These are phyloP conservation scores for Chytriomyces confervae DNA, from an alignment of 192 early-diverging fungal species.

Conservation along the genomic window DNA sequence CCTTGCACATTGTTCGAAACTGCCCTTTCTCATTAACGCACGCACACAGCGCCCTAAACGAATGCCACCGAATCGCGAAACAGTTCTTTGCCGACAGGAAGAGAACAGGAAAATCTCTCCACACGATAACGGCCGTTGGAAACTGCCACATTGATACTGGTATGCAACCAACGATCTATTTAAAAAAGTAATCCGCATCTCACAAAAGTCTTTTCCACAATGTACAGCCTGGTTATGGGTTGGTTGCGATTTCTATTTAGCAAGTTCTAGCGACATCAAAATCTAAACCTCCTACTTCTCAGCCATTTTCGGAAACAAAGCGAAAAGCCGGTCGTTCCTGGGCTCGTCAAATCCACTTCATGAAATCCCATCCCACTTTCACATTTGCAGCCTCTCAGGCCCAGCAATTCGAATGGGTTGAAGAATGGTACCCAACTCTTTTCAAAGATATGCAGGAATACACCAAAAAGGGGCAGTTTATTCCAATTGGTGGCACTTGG, in stretches of 20 bases:
- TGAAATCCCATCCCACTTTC: slow-evolving; percentile 90
- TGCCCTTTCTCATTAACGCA: too few relatives aligned
- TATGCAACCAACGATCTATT: slow-evolving; percentile 8
- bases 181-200: background rate
- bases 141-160: slow-evolving; percentile 76
- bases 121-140: slow-evolving; percentile 85
- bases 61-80: slow-evolving; percentile 53
- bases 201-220: background rate
- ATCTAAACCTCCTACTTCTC: slow-evolving; percentile 47
- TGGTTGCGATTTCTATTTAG: background rate
- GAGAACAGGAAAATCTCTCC: slow-evolving; percentile 54
- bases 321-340: slow-evolving; percentile 70
- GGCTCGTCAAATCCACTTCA: slow-evolving; percentile 55
- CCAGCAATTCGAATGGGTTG: slow-evolving; percentile 95
- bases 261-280: too few relatives aligned
- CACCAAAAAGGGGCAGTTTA: slow-evolving; percentile 76
- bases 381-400: slow-evolving; percentile 95
- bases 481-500: slow-evolving; percentile 96
- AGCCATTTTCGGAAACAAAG: slow-evolving; percentile 98
- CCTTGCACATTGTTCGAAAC: background rate
- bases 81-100: slow-evolving; percentile 73
- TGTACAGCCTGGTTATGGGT: slow-evolving; percentile 22
- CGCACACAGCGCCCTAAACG: slow-evolving; percentile 40
- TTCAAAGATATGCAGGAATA: slow-evolving; percentile 78
- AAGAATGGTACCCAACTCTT: slow-evolving; percentile 79